These are phyloP conservation scores for Eurotiales sp. DNA, from an alignment of 2,329 filamentous ascomycete genomes.

Conservation along the genomic window DNA sequence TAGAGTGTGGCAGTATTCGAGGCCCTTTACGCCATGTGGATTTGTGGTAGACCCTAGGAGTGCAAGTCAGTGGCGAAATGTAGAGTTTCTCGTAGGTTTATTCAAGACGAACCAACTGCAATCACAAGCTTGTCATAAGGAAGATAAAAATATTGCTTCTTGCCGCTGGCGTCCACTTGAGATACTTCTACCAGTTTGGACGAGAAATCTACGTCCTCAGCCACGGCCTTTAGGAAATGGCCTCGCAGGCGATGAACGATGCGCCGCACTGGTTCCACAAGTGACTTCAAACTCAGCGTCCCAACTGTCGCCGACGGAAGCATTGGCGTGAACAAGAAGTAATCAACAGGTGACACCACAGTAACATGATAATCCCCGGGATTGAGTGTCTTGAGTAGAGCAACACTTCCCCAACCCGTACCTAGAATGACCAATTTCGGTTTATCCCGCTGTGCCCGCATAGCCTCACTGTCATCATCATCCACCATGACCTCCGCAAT, in stretches of 20 bases:
- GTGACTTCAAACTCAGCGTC: constrained; percentile 81
- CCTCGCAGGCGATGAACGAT: constrained; percentile 75
- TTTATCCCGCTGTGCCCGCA: constrained; percentile 73
- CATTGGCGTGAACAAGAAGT: constrained; percentile 98
- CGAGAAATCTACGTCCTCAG: constrained; percentile 87
- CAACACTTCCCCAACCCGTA: constrained; percentile 92
- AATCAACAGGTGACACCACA: constrained; percentile 89
- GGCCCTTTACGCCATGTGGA: constrained; percentile 88
- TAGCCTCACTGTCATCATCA: constrained; percentile 74
- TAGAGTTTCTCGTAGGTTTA: not conserved
- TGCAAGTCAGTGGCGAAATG: constrained; percentile 6
- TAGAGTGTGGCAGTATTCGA: constrained; percentile 90
- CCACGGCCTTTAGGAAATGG: constrained; percentile 83
- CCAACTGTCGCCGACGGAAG: constrained; percentile 94
- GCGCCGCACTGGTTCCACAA: constrained; percentile 87
- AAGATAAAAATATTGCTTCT: constrained; percentile 81
- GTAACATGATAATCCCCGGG: constrained; percentile 94
- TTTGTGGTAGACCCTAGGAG: constrained; percentile 74
- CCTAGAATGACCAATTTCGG: constrained; percentile 89
- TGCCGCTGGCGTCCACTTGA: constrained; percentile 65
- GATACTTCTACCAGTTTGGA: constrained; percentile 86
- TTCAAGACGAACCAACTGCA: constrained; percentile 61
- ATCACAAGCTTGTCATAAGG: constrained; percentile 97
- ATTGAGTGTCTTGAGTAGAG: constrained; percentile 82
- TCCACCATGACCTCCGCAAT: constrained; percentile 85